Base-by-base conservation (phyloP, 1,139 yeast species). In the Trichomonascaceae sp. region DNA sequence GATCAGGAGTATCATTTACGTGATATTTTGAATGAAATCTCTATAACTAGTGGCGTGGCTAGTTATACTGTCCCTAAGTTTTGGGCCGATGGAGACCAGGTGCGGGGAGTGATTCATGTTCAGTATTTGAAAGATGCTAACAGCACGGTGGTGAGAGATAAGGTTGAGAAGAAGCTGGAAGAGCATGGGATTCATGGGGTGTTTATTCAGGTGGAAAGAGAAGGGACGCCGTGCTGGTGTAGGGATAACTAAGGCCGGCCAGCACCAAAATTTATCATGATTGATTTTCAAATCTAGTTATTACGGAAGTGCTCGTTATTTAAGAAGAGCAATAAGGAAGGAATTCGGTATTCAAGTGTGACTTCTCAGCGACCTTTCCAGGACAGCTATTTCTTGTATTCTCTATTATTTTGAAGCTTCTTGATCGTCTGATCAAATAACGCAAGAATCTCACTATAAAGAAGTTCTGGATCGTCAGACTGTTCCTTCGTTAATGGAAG, bases 21-120 rank as follows among this genome's bases (percentile, higher is more conserved):
- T 47, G 79, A 78, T 22, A 78, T 85, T 0, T 74, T 93, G 44
- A 80, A 81, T 58, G 93, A 87, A 55, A 76, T 91, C 3, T 74
- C 84, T 4, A 74, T 79, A 15, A 78, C 88, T 13, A 84, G 87
- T 9, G 98, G 98, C 1, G 87, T 93, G 1, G 81, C 84, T 50
- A 84, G 96, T 1, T 87, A 88, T 63, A 82, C 95, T 0, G 87
- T 91, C 0, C 97, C 97, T 1, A 74, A 96, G 60, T 91, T 91
- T 69, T 91, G 98, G 98, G 88, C 93, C 4, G 79, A 79, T 51
- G 80, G 80, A 15, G 70, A 73, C 43, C 72, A 74, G 45, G 66
- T 65, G 49, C 66, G 73, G 3, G 75, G 75, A 8, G 68, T 70
- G 57, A 76, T 87, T 13, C 95, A 87, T 64, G 74, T 87, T 17